A percentile compares a stretch with the other conserved stretches of the same genome.
These are phyloP conservation scores for Penicillium goetzii DNA, from an alignment of 495 filamentous ascomycete genomes.

Conservation along the genomic window DNA sequence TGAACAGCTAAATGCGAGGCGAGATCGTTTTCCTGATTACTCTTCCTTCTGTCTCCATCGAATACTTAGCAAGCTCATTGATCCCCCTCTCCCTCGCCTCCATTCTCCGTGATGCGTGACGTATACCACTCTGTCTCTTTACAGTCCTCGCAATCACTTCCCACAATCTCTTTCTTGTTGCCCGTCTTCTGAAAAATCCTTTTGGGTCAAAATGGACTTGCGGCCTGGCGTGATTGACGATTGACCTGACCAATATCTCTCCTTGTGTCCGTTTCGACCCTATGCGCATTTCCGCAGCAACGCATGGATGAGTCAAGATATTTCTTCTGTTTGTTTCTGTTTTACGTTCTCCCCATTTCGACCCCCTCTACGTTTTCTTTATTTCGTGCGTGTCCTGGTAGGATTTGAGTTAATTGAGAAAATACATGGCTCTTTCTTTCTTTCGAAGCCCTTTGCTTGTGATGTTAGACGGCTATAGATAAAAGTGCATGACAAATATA, in stretches of 20 bases:
- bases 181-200: conserved; percentile 3
- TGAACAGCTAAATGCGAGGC: conserved; percentile 60
- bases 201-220: conserved; percentile 18
- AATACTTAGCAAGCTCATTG: conserved; percentile 35
- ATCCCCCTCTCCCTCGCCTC: conserved; percentile 9
- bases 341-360: neutral
- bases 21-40: conserved; percentile 17
- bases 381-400: conserved; percentile 19
- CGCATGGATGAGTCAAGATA: conserved; percentile 19
- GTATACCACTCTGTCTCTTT: conserved; percentile 23
- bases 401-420: conserved; percentile 29
- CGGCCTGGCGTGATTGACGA: conserved; percentile 20
- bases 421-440: conserved; percentile 19
- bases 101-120: conserved; percentile 28
- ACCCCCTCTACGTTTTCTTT: conserved; percentile 7
- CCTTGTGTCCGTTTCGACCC: neutral
- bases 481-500: neutral
- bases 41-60: conserved; percentile 23
- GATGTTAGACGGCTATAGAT: neutral
- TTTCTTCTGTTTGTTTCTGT: conserved; percentile 2
- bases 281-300: conserved; percentile 19
- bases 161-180: conserved; percentile 4
- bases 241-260: conserved; percentile 4
- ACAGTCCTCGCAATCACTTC: conserved; percentile 13
- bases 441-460: neutral